Evolutionary conservation across 164 flowering plant species (phyloP), one percentile per base, ranked within the genome.

Genomic region (Stephania yunnanensis): DNA sequence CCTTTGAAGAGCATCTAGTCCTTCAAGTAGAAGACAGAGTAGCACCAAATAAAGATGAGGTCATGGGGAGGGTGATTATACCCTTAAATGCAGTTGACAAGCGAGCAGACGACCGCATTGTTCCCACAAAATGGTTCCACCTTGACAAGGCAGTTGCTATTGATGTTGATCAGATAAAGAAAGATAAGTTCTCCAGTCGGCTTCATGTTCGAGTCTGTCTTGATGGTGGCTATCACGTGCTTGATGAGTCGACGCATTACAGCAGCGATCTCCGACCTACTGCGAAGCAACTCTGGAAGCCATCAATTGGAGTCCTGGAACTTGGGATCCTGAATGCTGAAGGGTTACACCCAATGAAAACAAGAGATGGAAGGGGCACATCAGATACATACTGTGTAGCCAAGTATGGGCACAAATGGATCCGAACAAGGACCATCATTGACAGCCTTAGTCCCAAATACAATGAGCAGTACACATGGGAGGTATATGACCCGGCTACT

Each of bases 211-310:
- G 93, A 69, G 84, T 92, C 12, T 91, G 97, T 76, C 83, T 94
- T 12, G 97, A 95, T 81, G 97, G 98, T 77, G 98, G 98, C 1
- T 95, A 95, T 75, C 98, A 95, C 82, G 98, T 95, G 52, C 88
- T 95, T 12, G 98, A 92, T 73, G 97, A 95, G 74, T 90, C 97
- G 1, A 92, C 94, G 44, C 95, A 91, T 71, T 91, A 92, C 74
- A 95, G 97, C 73, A 91, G 95, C 70, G 98, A 95, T 74, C 94
- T 95, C 52, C 93, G 98, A 6, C 97, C 98, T 44, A 88, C 97
- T 7, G 95, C 97, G 58, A 92, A 88, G 75, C 97, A 88, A 83
- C 88, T 92, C 1, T 92, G 97, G 97, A 89, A 85, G 78, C 93
- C 90, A 15, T 74, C 97, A 9, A 88, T 92, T 45, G 97, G 97